Conservation (phyloP, 1,139 yeast species). For the Magnusiomyces magnusii region DNA sequence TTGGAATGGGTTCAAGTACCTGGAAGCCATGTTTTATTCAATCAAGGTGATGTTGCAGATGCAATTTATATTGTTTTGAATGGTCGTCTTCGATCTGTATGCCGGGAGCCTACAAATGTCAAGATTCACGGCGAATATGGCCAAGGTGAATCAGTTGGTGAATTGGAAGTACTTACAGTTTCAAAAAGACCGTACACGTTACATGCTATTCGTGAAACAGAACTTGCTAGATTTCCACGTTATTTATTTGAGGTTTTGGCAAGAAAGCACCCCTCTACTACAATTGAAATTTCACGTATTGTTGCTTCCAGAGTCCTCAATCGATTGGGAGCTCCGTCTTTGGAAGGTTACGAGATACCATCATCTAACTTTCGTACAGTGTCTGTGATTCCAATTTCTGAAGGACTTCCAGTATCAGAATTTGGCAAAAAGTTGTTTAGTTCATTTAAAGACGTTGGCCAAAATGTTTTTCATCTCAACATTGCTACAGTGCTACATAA, state of each 20-base stretch:
- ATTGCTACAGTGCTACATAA: slow-evolving; percentile 75
- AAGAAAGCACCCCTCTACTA: slow-evolving; percentile 76
- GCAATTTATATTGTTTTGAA: slow-evolving; percentile 87
- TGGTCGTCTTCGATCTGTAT: slow-evolving; percentile 74
- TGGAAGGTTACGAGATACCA: slow-evolving; percentile 9
- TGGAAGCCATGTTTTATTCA: slow-evolving; percentile 73
- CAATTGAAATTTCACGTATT: slow-evolving; percentile 81
- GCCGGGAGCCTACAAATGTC: slow-evolving; percentile 28
- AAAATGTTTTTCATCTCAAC: slow-evolving; percentile 67
- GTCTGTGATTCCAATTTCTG: slow-evolving; percentile 70
- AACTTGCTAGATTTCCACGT: slow-evolving; percentile 87
- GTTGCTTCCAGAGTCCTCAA: slow-evolving; percentile 63
- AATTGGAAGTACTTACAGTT: slow-evolving; percentile 87
- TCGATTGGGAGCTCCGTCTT: slow-evolving; percentile 19
- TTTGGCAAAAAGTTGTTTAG: slow-evolving; percentile 67
- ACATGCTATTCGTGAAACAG: slow-evolving; percentile 89
- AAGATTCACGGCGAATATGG: slow-evolving; percentile 70
- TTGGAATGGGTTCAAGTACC: slow-evolving; percentile 89
- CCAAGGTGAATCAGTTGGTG: slow-evolving; percentile 93
- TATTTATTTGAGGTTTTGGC: slow-evolving; percentile 80
- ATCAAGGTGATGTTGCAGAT: slow-evolving; percentile 82
- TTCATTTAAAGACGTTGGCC: slow-evolving; percentile 65
- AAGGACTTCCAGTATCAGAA: slow-evolving; percentile 75
- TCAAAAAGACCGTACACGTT: slow-evolving; percentile 63
- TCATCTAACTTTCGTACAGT: slow-evolving; percentile 55